Base-by-base conservation (phyloP, 1,284 basidiomycete genomes). In the Inonotus obliquus region DNA sequence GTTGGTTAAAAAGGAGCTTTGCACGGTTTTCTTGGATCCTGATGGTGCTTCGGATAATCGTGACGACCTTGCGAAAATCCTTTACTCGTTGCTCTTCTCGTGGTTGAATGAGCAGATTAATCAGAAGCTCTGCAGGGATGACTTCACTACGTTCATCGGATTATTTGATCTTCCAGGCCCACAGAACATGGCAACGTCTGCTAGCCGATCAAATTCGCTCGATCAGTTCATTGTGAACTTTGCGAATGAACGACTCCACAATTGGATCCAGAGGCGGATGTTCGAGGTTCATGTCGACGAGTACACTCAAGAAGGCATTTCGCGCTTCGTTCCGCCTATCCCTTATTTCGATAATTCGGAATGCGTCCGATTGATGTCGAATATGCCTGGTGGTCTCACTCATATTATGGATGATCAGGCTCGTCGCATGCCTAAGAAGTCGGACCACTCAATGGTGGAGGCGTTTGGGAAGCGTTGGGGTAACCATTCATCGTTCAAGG, bases 381-480 rank as follows among this genome's bases (percentile, higher is more conserved):
- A 94, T 72, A 81, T 83, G 66, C 95, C 94, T 1, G 93, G 94
- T 14, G 96, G 97, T 3, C 80, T 99, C 35, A 87, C 98, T 57
- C 93, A 96, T 71, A 98, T 98, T 74, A 94, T 98, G 87, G 96
- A 98, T 71, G 96, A 99, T 71, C 94, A 98, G 74, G 91, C 94
- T 10, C 82, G 89, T 17, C 82, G 91, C 45, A 82, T 84, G 65
- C 87, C 91, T 38, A 95, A 94, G 77, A 96, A 96, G 85, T 94
- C 88, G 6, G 93, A 98, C 69, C 82, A 89, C 61, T 94, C 91
- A 3, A 97, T 98, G 94, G 86, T 96, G 17, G 94, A 98, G 67
- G 92, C 95, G 0, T 94, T 98, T 71, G 80, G 84, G 59, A 98
- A 98, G 76, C 85, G 95, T 2, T 98, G 95, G 93, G 91, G 87